phyloP scores from a whole-genome alignment of 805 yeast genomes.

The Saccharomycopsis fodiens region DNA sequence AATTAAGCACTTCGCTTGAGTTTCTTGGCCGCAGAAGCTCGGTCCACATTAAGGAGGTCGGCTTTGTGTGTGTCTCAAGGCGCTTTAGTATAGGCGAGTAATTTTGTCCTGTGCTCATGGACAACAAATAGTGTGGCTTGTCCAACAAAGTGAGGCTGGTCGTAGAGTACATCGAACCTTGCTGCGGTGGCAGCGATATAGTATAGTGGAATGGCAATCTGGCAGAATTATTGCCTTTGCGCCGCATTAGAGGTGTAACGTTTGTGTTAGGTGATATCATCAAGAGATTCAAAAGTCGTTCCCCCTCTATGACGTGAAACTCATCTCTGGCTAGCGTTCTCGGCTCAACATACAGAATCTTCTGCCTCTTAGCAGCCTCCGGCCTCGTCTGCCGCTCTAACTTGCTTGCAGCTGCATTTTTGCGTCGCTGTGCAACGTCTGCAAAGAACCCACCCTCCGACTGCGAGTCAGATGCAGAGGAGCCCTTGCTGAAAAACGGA shows the following conservation, averaged over 20 bases:
- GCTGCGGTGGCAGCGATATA: too few species aligned
- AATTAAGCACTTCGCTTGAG: not conserved
- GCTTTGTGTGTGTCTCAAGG: not conserved
- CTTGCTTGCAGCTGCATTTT: not conserved
- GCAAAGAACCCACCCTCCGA: slow-evolving; percentile 4
- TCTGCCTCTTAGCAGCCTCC: not conserved
- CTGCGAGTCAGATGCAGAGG: slow-evolving; percentile 1
- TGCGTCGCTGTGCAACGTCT: slow-evolving; percentile 6
- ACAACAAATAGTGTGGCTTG: not conserved
- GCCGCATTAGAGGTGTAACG: too few species aligned
- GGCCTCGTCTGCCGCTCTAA: not conserved
- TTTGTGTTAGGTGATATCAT: too few species aligned
- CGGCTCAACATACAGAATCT: not conserved
- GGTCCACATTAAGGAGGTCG: not conserved
- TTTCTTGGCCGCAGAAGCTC: not conserved
- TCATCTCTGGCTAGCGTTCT: slow-evolving; percentile 13
- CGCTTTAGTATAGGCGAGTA: not conserved
- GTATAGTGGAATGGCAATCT: too few species aligned
- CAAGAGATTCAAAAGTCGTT: too few species aligned
- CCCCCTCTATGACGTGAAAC: slow-evolving; percentile 15
- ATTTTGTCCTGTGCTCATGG: not conserved
- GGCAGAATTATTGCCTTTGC: too few species aligned
- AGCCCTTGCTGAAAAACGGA: slow-evolving; percentile 8
- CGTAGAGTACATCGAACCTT: not conserved
- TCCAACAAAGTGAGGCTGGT: not conserved